Conservation (phyloP, 2,329 filamentous ascomycete species). For the Ophiostoma ulmi region DNA sequence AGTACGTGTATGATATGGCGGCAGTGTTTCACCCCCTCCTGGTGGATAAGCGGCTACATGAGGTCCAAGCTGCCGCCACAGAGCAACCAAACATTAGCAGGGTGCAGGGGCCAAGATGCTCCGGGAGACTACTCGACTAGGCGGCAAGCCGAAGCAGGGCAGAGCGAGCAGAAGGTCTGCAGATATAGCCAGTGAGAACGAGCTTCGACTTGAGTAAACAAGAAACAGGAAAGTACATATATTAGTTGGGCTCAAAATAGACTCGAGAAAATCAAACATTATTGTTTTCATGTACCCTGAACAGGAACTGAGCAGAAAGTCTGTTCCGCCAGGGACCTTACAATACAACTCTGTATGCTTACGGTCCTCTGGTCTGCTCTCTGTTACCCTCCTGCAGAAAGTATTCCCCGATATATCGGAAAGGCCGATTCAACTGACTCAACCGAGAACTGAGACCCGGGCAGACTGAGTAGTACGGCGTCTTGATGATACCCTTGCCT, state of each 20-base stretch:
- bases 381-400: background rate
- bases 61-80: constrained; percentile 21
- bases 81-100: background rate
- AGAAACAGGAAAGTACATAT: background rate
- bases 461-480: background rate
- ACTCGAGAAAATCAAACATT: background rate
- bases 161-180: background rate
- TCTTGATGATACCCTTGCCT: background rate
- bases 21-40: constrained; percentile 23
- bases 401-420: background rate
- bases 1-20: constrained; percentile 19
- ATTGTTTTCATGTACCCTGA: no score
- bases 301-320: no score
- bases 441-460: background rate
- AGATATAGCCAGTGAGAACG: background rate
- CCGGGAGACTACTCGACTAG: background rate
- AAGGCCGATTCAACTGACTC: background rate
- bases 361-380: background rate
- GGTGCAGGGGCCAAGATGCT: background rate
- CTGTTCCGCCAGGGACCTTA: no score
- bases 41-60: constrained; percentile 22
- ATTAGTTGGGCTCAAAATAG: background rate
- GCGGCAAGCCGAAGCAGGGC: background rate
- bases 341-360: no score
- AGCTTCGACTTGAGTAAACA: background rate